These are phyloP conservation scores for Sclerotinia nivalis DNA, from an alignment of 2,329 filamentous ascomycete species.

Conservation along the genomic window DNA sequence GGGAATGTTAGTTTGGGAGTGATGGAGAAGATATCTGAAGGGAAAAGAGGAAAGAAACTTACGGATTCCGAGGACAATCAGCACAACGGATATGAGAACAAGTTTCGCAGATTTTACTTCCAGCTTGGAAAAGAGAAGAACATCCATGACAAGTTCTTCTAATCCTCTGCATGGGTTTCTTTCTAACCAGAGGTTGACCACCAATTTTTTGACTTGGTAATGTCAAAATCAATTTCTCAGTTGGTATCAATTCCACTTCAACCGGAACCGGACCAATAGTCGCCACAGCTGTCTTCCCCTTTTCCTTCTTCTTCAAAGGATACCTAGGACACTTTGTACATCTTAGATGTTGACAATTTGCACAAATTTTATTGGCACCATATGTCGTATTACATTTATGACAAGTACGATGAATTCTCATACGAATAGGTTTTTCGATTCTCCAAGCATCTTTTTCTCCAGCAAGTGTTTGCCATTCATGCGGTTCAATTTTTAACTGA, in stretches of 20 bases:
- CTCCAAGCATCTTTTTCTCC: slow-evolving; percentile 45
- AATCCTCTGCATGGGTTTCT: slow-evolving; percentile 70
- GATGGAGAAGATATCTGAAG: neutral
- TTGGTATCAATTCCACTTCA: slow-evolving; percentile 32
- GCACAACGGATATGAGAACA: slow-evolving; percentile 77
- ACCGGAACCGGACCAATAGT: slow-evolving; percentile 45
- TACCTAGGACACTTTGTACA: slow-evolving; percentile 80
- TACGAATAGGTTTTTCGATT: slow-evolving; percentile 73
- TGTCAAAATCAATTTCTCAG: slow-evolving; percentile 56
- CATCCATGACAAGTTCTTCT: slow-evolving; percentile 78
- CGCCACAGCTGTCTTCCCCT: slow-evolving; percentile 51
- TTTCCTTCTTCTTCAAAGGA: slow-evolving; percentile 57
- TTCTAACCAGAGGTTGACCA: slow-evolving; percentile 70
- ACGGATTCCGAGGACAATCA: slow-evolving; percentile 79
- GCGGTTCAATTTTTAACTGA: slow-evolving; percentile 41
- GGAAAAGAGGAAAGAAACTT: slow-evolving; percentile 45
- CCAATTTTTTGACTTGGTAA: slow-evolving; percentile 62
- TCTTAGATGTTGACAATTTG: slow-evolving; percentile 73
- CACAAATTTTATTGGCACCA: slow-evolving; percentile 70
- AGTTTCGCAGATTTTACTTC: slow-evolving; percentile 62
- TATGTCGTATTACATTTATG: slow-evolving; percentile 79
- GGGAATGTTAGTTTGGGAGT: slow-evolving; percentile 22
- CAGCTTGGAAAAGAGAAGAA: slow-evolving; percentile 58
- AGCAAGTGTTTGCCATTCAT: slow-evolving; percentile 35
- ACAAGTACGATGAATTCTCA: slow-evolving; percentile 77